Evolutionary conservation across 2,329 filamentous ascomycete genomes (phyloP).

Genomic region (Alternaria infectoria): DNA sequence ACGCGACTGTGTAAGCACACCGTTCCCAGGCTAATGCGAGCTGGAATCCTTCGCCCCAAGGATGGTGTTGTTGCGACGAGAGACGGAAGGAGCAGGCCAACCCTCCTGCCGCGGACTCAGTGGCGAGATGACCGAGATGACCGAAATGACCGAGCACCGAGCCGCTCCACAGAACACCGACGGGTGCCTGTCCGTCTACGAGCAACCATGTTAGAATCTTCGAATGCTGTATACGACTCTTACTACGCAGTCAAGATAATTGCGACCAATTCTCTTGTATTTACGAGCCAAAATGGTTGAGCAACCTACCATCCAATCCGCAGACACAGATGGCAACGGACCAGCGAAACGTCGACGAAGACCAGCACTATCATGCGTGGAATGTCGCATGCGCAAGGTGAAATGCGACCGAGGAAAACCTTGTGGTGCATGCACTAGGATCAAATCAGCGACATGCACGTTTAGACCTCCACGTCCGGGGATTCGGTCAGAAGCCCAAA

Average conservation of each 20-base stretch:
- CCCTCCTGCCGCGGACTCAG: not conserved
- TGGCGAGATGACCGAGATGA: not conserved
- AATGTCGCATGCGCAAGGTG: constrained; percentile 39
- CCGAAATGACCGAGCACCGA: not conserved
- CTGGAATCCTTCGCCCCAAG: not conserved
- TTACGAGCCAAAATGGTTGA: constrained; percentile 7
- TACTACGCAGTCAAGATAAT: not conserved
- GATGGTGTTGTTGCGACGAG: not conserved
- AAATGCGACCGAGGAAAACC: constrained; percentile 34
- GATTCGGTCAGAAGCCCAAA: not conserved
- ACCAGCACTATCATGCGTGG: constrained; percentile 38
- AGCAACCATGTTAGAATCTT: not conserved
- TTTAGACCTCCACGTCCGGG: constrained; percentile 21
- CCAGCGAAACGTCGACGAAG: constrained; percentile 30
- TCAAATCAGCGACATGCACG: constrained; percentile 33
- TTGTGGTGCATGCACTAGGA: constrained; percentile 15
- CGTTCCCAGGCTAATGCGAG: not conserved
- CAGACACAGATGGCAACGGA: constrained; percentile 23
- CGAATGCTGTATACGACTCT: not conserved
- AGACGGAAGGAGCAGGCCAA: not conserved
- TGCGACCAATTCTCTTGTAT: not conserved
- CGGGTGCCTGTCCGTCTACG: not conserved
- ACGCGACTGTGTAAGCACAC: not conserved
- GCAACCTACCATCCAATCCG: constrained; percentile 8
- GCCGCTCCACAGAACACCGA: not conserved